Percentiles rank a stretch among this genome's conserved stretches.
phyloP scores from a whole-genome alignment of 2,329 filamentous ascomycete species.

The Xylaria sp. region DNA sequence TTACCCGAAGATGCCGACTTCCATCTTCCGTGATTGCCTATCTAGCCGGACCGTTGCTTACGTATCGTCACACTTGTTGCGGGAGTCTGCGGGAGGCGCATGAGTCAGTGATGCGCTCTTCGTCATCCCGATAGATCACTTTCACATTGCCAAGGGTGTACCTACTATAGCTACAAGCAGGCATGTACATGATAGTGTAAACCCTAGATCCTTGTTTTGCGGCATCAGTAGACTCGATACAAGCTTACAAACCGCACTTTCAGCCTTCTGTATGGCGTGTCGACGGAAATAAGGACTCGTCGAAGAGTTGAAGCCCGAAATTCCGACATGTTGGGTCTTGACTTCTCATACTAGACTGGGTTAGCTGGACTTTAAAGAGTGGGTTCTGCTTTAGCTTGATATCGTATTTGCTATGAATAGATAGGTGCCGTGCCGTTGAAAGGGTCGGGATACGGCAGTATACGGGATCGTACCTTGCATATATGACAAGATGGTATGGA shows the following conservation, averaged over 20 bases:
- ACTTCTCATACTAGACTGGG: neutral
- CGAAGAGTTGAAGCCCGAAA: neutral
- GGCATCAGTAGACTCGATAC: neutral
- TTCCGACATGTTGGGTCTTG: neutral
- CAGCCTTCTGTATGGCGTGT: conserved; percentile 2
- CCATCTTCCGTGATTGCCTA: neutral
- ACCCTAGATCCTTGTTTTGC: neutral
- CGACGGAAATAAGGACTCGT: neutral
- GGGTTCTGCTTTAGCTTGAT: neutral
- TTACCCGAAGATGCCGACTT: conserved; percentile 5
- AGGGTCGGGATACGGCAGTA: neutral
- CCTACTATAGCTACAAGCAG: neutral
- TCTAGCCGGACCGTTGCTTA: neutral
- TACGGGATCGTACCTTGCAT: conserved; percentile 2
- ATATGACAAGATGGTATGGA: conserved; percentile 4
- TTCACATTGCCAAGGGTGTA: neutral
- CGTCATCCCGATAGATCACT: neutral
- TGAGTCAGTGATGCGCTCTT: neutral
- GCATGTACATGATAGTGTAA: neutral
- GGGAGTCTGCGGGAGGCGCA: neutral
- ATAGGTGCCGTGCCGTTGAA: neutral
- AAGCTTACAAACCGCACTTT: neutral
- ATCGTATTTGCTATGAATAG: conserved; percentile 10
- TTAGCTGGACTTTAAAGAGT: neutral
- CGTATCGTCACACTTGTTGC: neutral